Evolutionary conservation across 106 monocot genomes (phyloP), one percentile per base, ranked within the genome.

Genomic region (Iris macrosiphon): DNA sequence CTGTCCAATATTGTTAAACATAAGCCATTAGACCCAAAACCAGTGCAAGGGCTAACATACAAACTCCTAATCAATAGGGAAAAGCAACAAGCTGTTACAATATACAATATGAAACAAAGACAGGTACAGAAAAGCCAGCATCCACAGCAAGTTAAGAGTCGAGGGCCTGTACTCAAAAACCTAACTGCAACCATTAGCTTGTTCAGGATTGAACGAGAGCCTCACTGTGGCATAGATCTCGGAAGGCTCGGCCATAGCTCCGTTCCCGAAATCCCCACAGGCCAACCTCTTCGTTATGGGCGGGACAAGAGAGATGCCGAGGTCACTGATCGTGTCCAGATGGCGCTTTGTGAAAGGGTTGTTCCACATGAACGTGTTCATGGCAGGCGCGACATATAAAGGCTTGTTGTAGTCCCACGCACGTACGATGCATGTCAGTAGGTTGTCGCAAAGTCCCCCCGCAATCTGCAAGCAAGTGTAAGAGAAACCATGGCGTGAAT

Each of bases 331-430:
- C 16, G 67, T 25, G 9, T 70, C 68, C 21, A 98, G 59, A 40
- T 98, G 96, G 4, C 62, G 74, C 35, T 75, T 66, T 5, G 90
- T 90, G 33, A 98, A 87, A 40, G 90, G 83, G 49, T 90, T 98
- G 55, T 77, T 87, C 90, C 90, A 98, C 96, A 98, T 98, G 44
- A 90, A 80, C 17, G 96, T 87, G 66, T 98, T 98, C 96, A 98
- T 90, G 9, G 90, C 82, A 13, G 96, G 96, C n/a, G 96, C 96
- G 38, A 90, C 77, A 64, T 65, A 90, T 1, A 98, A 12, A 40
- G 90, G 90, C 62, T 91, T 98, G 57, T 26, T 71, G 72, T 73
- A 91, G 48, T 98, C 96, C 96, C 96, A 98, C 10, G 96, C 96
- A 51, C 96, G 65, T 5, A 98, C 59, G 13, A 98, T 73, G 70